Evolutionary conservation across 140 eudicot species (phyloP), one percentile per base, ranked within the genome.

Genomic region (Flaveria floridana): DNA sequence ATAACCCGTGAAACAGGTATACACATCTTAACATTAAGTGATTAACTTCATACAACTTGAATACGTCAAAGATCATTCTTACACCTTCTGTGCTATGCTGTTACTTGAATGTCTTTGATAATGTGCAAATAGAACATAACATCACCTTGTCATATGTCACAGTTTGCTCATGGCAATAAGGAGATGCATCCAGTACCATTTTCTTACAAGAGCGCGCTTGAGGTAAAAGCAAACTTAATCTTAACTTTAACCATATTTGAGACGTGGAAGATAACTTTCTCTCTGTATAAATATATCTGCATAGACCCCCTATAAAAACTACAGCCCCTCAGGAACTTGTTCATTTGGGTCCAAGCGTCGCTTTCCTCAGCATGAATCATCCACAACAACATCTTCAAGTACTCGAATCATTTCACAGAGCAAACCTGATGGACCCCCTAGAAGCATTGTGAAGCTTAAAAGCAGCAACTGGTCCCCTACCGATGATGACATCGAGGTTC

Each of bases 81-180:
- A 51, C 57, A 15, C 37, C 61, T 75, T 16, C n/a, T 51, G 65
- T 37, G 76, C 25, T 61, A 44, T 48, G 57, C 58, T 44, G 67
- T 18, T 9, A 80, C 55, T 41, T 81, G 47, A 13, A 74, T 44
- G 61, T 47, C 34, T 57, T 84, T 34, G 46, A 46, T 18, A 50
- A 65, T 28, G 16, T 47, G 11, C 42, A 58, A 2, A 44, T 61
- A 69, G 39, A 20, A 15, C n/a, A 62, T 58, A 59, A 65, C 59
- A 52, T 28, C 23, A 47, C 7, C 21, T 42, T 51, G 66, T 66
- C 70, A 12, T 81, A 58, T 82, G 65, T 34, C 30, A 71, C 90
- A 91, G 97, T 83, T 86, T 52, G 86, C 86, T 21, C 88, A 87
- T 78, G 94, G 87, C 70, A 85, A 82, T 47, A 89, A 89, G 78